Evolutionary conservation across 768 basidiomycete species (phyloP).

Genomic region (Leccinellum albellum): DNA sequence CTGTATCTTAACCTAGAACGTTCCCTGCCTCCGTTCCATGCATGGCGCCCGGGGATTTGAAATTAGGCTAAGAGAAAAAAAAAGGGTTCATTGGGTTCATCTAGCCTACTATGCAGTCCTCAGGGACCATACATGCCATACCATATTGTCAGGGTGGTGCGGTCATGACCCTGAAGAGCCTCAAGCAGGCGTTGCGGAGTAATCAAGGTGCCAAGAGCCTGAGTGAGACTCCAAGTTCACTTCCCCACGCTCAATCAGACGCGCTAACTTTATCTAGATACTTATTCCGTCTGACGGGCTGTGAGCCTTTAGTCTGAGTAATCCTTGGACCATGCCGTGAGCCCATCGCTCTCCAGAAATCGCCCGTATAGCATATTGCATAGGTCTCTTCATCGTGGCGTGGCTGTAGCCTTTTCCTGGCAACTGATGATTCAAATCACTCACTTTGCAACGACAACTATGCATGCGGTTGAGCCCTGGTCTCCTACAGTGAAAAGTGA

Average conservation of each 20-base stretch:
- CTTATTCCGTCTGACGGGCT: not conserved
- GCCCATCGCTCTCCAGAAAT: not conserved
- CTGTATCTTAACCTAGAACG: not conserved
- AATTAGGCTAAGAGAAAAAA: not conserved
- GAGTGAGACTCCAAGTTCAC: not conserved
- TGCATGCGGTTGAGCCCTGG: not conserved
- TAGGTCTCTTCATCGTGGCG: not conserved
- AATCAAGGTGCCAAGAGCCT: too few species aligned
- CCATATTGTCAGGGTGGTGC: not conserved
- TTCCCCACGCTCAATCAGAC: not conserved
- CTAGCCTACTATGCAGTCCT: not conserved
- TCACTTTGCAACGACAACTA: not conserved
- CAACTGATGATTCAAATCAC: not conserved
- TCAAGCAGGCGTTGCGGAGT: too few species aligned
- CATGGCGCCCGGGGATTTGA: not conserved
- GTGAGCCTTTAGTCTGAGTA: not conserved
- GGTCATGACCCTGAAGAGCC: not conserved
- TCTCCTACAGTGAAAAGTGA: constrained; percentile 12
- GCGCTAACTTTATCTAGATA: not conserved
- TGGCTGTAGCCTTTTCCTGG: not conserved
- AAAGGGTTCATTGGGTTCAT: not conserved
- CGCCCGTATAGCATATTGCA: not conserved
- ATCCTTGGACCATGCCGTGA: constrained; percentile 1
- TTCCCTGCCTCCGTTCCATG: not conserved
- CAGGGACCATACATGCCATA: not conserved